phyloP scores from a whole-genome alignment of 306 rosid species.

The Begonia fuchsioides region DNA sequence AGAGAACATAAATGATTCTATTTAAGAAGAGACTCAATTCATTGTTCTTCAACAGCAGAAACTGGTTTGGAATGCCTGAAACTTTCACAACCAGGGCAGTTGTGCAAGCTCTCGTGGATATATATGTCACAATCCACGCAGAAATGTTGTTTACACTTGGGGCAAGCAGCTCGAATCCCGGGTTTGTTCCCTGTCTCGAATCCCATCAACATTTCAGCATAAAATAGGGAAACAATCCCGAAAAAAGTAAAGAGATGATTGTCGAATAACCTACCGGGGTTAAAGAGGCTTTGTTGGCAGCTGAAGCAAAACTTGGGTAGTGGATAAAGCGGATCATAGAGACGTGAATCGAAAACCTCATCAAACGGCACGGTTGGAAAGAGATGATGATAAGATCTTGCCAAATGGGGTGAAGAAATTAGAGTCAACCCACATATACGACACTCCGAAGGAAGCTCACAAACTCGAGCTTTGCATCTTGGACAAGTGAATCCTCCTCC shows the following conservation, averaged over 20 bases:
- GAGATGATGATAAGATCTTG: conserved; percentile 95
- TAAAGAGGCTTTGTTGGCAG: conserved; percentile 65
- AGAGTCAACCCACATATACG: conserved; percentile 88
- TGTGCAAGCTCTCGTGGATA: conserved; percentile 86
- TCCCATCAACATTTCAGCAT: not conserved
- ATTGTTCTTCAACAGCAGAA: conserved; percentile 10
- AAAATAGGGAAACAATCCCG: not conserved
- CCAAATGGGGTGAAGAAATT: conserved; percentile 92
- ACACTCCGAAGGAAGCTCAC: conserved; percentile 95
- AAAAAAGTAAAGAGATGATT: not conserved
- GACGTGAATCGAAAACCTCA: conserved; percentile 47
- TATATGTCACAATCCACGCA: conserved; percentile 90
- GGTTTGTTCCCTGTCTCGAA: conserved; percentile 60
- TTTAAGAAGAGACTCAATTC: too few species aligned
- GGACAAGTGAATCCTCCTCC: conserved; percentile 94
- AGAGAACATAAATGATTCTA: too few species aligned
- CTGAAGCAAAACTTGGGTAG: conserved; percentile 61
- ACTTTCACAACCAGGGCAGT: conserved; percentile 95
- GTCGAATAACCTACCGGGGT: conserved; percentile 23
- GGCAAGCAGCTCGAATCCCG: conserved; percentile 57
- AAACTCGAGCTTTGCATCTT: conserved; percentile 88
- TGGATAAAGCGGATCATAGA: conserved; percentile 26
- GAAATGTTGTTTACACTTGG: conserved; percentile 74
- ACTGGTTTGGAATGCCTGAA: conserved; percentile 43
- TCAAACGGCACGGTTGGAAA: conserved; percentile 83